phyloP scores from a whole-genome alignment of 2,329 filamentous ascomycete genomes.

The Hypoxylon sp. region DNA sequence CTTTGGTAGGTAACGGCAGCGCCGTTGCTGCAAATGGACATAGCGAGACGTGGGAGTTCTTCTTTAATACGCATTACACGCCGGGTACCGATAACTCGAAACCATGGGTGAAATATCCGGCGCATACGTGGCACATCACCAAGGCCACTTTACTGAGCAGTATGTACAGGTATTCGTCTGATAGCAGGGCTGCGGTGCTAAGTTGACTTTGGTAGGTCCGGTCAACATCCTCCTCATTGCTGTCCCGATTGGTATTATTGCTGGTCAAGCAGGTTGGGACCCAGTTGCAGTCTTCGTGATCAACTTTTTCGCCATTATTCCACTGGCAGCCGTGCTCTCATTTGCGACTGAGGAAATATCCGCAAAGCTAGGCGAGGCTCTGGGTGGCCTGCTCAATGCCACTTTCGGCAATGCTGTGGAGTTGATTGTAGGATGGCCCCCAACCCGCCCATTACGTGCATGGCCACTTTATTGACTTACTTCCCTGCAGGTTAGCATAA shows the following conservation, averaged over 20 bases:
- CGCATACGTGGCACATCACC: slow-evolving; percentile 68
- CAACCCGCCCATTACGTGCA: slow-evolving; percentile 31
- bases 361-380: slow-evolving; percentile 77
- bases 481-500: slow-evolving; percentile 81
- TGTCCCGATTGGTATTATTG: slow-evolving; percentile 80
- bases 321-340: slow-evolving; percentile 79
- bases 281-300: slow-evolving; percentile 79
- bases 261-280: slow-evolving; percentile 74
- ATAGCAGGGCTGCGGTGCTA: slow-evolving; percentile 32
- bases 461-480: slow-evolving; percentile 37
- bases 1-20: slow-evolving; percentile 46
- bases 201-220: slow-evolving; percentile 61
- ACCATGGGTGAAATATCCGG: slow-evolving; percentile 61
- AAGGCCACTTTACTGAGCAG: slow-evolving; percentile 73
- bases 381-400: slow-evolving; percentile 81
- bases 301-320: slow-evolving; percentile 87
- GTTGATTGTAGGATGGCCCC: slow-evolving; percentile 72
- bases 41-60: slow-evolving; percentile 58
- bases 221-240: slow-evolving; percentile 81
- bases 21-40: slow-evolving; percentile 43
- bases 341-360: slow-evolving; percentile 86
- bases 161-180: slow-evolving; percentile 57
- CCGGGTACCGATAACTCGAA: slow-evolving; percentile 68
- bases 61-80: slow-evolving; percentile 66
- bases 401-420: slow-evolving; percentile 87